phyloP scores from a whole-genome alignment of 371 early-diverging fungal species.

The Mucor racemosus region DNA sequence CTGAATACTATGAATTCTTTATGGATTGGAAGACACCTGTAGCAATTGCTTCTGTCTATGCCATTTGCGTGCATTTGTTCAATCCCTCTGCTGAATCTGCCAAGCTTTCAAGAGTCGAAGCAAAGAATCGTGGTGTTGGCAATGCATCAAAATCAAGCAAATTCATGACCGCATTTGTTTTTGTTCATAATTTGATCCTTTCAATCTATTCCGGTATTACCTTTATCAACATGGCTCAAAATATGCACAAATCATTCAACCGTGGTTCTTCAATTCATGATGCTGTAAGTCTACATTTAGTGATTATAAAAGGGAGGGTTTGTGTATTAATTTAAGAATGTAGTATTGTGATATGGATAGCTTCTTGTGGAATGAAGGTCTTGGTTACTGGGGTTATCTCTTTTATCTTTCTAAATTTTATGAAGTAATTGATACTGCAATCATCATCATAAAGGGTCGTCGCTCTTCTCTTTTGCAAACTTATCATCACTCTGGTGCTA shows the following conservation, averaged over 20 bases:
- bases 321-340: not conserved
- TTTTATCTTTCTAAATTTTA: slow-evolving; percentile 91
- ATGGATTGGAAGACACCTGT: slow-evolving; percentile 82
- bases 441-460: slow-evolving; percentile 83
- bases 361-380: slow-evolving; percentile 70
- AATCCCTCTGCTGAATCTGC: slow-evolving; percentile 62
- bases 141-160: slow-evolving; percentile 40
- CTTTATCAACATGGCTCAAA: slow-evolving; percentile 64
- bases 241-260: slow-evolving; percentile 56
- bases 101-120: slow-evolving; percentile 59
- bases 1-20: slow-evolving; percentile 67
- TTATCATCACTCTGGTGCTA: slow-evolving; percentile 91
- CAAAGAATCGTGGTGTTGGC: slow-evolving; percentile 53
- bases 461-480: slow-evolving; percentile 82
- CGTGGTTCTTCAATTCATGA: slow-evolving; percentile 36
- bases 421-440: slow-evolving; percentile 87
- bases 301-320: not conserved
- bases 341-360: slow-evolving; percentile 74
- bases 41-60: slow-evolving; percentile 64
- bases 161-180: slow-evolving; percentile 74
- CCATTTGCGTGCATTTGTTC: slow-evolving; percentile 51
- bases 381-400: slow-evolving; percentile 80
- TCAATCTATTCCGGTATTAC: slow-evolving; percentile 75
- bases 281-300: slow-evolving; percentile 50
- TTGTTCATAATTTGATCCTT: slow-evolving; percentile 76